Evolutionary conservation across 768 basidiomycete species (phyloP).

Genomic region (Boletus bicolor): DNA sequence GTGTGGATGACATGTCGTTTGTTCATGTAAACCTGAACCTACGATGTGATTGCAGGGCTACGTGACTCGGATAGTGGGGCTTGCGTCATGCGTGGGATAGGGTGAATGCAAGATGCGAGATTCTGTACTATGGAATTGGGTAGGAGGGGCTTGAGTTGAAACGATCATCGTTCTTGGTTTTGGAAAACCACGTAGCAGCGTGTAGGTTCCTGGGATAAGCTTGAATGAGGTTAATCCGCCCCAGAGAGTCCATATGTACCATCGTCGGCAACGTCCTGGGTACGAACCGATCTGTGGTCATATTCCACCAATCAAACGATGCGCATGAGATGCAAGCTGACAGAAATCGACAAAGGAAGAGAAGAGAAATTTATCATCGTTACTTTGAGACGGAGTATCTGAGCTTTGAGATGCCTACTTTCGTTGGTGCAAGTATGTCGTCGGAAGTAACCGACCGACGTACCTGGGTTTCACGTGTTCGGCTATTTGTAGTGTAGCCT

Average conservation of each 20-base stretch:
- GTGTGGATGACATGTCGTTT: too few relatives aligned
- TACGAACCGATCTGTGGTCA: neutral
- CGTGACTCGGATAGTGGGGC: neutral
- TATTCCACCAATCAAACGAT: neutral
- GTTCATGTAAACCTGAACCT: neutral
- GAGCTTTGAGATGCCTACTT: too few relatives aligned
- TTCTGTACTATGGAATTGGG: neutral
- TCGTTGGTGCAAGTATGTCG: neutral
- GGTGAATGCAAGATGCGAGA: neutral
- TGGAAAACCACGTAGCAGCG: neutral
- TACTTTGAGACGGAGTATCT: too few relatives aligned
- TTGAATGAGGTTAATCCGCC: neutral
- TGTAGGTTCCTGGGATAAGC: neutral
- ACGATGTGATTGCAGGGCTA: neutral
- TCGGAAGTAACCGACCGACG: neutral
- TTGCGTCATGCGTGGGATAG: neutral
- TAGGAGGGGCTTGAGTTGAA: neutral
- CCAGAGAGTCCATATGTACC: neutral
- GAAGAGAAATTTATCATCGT: neutral
- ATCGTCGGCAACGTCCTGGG: neutral
- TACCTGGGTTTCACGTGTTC: neutral
- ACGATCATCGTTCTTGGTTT: neutral
- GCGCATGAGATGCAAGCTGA: neutral
- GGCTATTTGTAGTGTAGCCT: neutral
- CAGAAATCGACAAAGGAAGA: neutral